A percentile compares a stretch with the other conserved stretches of the same genome.
phyloP scores from a whole-genome alignment of 176 grass and related monocot species.

The Hyparrhenia diplandra region DNA sequence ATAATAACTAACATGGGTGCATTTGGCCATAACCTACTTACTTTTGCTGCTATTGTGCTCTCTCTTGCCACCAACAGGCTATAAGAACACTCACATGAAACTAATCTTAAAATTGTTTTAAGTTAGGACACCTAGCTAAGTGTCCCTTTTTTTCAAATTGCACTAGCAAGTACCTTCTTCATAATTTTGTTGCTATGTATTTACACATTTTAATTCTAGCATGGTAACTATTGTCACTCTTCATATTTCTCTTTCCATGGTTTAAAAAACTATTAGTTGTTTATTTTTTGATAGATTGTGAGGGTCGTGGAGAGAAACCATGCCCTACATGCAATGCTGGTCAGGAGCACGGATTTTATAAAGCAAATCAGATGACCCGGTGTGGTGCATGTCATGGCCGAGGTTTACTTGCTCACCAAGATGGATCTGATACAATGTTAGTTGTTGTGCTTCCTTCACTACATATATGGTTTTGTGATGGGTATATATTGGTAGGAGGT shows the following conservation, averaged over 20 bases:
- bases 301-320: conserved; percentile 54
- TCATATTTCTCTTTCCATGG: neutral
- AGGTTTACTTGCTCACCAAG: conserved; percentile 75
- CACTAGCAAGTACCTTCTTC: neutral
- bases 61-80: neutral
- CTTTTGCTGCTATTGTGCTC: neutral
- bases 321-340: conserved; percentile 75
- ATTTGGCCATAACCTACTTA: neutral
- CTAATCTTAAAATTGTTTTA: neutral
- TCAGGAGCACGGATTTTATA: conserved; percentile 50
- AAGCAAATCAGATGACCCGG: conserved; percentile 71
- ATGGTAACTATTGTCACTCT: conserved; percentile 6
- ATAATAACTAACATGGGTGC: neutral
- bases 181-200: neutral
- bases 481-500: neutral
- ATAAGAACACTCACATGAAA: neutral
- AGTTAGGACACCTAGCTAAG: neutral
- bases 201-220: neutral
- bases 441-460: conserved; percentile 16
- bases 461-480: neutral
- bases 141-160: neutral
- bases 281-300: conserved; percentile 49
- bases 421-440: conserved; percentile 92
- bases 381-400: conserved; percentile 74
- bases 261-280: neutral